Base-by-base conservation (phyloP, 1,139 yeast genomes). In the Candida sp. region DNA sequence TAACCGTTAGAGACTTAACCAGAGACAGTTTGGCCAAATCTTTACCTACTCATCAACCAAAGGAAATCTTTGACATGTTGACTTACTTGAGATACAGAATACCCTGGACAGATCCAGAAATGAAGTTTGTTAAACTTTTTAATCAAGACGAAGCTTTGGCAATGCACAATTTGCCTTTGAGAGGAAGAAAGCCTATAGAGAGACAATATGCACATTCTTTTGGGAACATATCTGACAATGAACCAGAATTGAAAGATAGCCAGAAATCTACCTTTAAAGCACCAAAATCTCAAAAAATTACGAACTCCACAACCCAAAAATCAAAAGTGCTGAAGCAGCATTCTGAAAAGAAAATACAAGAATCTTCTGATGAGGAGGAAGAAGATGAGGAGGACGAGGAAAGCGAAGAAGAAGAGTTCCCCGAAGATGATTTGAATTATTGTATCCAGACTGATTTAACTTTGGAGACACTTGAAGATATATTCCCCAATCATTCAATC, bases 381-480 rank as follows among this genome's bases (percentile, higher is more conserved):
- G 5, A 5, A 30, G 5, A 11, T 9, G 33, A 30, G 5, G n/a
- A 5, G 5, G 33, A 30, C 19, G 33, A 9, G 5, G 11, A 30
- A 5, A 12, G 5, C n/a, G 33, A 30, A 11, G 33, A 30, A 5
- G 19, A 21, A 5, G 25, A 37, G 23, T 32, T 44, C 5, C 41
- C 44, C 34, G 21, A 37, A 22, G 35, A 36, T 9, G 45, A 38
- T 12, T 35, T 46, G 15, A 40, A 22, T 7, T 33, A 40, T 19
- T 45, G 50, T n/a, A 45, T 51, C 8, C 36, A 45, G 9, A 36
- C 38, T 29, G 56, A 54, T 44, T 44, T 52, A 21, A 48, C 56
- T 3, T 27, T 39, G 32, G 35, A 37, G 2, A 38, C 44, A 4
- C 36, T 54, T 9, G 21, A 43, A 22, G 35, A 38, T 5, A 12